A percentile compares a stretch with the other conserved stretches of the same genome.
Evolutionary conservation across 2,329 filamentous ascomycete genomes (phyloP).

Genomic region (Alternaria ventricosa): DNA sequence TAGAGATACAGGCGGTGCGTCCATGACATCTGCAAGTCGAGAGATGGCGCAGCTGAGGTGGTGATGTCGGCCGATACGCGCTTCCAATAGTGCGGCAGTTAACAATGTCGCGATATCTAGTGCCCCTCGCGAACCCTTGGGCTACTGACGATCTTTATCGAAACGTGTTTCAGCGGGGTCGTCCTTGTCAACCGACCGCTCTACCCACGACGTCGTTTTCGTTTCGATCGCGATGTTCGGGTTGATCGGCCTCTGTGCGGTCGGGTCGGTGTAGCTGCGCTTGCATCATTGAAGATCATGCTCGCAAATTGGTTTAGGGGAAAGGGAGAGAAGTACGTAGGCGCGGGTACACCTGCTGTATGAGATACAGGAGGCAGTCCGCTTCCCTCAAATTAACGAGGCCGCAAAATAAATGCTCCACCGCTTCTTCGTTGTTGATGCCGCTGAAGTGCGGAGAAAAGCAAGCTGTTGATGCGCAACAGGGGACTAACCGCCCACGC

Average conservation of each 20-base stretch:
- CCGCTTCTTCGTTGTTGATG: not conserved
- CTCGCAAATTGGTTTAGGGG: not conserved
- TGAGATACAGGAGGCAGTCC: not conserved
- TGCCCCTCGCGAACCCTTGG: not conserved
- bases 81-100: conserved; percentile 3
- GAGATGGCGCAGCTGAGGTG: conserved; percentile 2
- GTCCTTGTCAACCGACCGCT: not conserved
- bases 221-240: not conserved
- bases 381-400: not conserved
- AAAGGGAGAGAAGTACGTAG: not conserved
- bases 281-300: conserved; percentile 1
- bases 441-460: not conserved
- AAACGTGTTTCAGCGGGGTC: conserved; percentile 9
- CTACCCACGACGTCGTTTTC: not conserved
- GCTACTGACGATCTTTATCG: conserved; percentile 6
- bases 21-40: not conserved
- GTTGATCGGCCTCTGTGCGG: conserved; percentile 1
- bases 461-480: not conserved
- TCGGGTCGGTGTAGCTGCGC: conserved; percentile 3
- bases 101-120: not conserved
- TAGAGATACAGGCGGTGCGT: not conserved
- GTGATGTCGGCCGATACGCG: not conserved
- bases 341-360: not conserved
- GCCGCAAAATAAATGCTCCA: not conserved
- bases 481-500: not conserved